Evolutionary conservation across 768 basidiomycete genomes (phyloP).

Genomic region (Boletus reticulatus): DNA sequence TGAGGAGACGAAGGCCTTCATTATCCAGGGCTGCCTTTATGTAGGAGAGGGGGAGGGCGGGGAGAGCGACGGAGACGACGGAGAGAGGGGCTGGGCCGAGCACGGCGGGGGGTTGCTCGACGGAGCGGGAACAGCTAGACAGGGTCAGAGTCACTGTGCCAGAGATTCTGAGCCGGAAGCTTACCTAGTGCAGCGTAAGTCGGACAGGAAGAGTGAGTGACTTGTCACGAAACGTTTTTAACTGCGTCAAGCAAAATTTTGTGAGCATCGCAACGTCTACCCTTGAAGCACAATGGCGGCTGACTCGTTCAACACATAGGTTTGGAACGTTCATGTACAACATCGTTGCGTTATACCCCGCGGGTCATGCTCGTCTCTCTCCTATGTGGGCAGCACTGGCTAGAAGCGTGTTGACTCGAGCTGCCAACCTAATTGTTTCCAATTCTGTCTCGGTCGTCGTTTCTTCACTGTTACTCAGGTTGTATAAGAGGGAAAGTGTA

Average conservation of each 20-base stretch:
- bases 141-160: too few relatives aligned
- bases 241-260: constrained; percentile 73
- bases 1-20: constrained; percentile 45
- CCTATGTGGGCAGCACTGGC: constrained; percentile 71
- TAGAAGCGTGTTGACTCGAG: not conserved
- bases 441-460: constrained; percentile 63
- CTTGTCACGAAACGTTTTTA: constrained; percentile 63
- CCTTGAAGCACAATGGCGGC: not conserved
- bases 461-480: constrained; percentile 56
- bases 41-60: constrained; percentile 23
- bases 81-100: constrained; percentile 40
- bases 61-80: constrained; percentile 41
- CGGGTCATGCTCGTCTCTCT: constrained; percentile 58
- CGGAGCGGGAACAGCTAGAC: constrained; percentile 41
- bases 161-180: too few relatives aligned
- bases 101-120: constrained; percentile 38
- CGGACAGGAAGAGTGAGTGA: constrained; percentile 49
- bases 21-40: constrained; percentile 41
- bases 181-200: constrained; percentile 52
- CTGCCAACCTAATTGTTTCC: not conserved
- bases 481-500: constrained; percentile 40
- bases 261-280: constrained; percentile 37
- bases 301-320: constrained; percentile 35
- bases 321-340: constrained; percentile 74
- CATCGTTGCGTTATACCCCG: constrained; percentile 63